Evolutionary conservation across 169 alveolate genomes (phyloP), one percentile per base, ranked within the genome.

Genomic region (Eimeria acervulina): DNA sequence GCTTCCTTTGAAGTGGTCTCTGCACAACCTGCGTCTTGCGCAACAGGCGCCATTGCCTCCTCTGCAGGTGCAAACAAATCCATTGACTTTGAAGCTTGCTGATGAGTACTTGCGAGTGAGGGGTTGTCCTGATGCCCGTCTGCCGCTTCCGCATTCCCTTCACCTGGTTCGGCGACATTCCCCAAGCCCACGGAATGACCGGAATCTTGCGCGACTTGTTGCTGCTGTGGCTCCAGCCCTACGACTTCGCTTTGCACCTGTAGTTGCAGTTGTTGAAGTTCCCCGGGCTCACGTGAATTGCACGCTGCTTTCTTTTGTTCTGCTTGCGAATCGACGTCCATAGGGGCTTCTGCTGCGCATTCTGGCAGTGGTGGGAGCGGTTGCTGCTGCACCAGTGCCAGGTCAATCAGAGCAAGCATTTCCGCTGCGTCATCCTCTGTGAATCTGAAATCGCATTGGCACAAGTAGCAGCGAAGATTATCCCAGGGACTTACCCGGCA

Each of bases 311-410:
- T 38, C 85, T 66, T 7, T 36, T 68, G 21, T 6, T 28, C 95
- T 40, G 59, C 74, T 26, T 85, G 93, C 36, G 85, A 33, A 7
- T 88, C 85, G 36, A 66, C 95, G 4, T 38, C 95, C 95, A 40
- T 40, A 13, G 85, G 40, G 76, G 93, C 81, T 38, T 59, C 68
- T 59, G 68, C 5, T 61, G 83, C 94, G 36, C 63, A n/a, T 63
- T 87, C 94, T 12, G 85, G 72, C 52, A n/a, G 51, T 59, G 95
- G 68, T 68, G 83, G 83, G 72, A 61, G 83, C 51, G 83, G 85
- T 33, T 88, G 85, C 70, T 68, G 95, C 51, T 88, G 85, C 95
- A 66, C 80, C 38, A 85, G 93, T 47, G 93, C 93, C n/a, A 52
- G 93, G 55, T 85, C 80, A 42, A 85, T 85, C 80, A 85, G n/a